Conservation (phyloP, 345 rosid species). For the Sapria himalayana region DNA sequence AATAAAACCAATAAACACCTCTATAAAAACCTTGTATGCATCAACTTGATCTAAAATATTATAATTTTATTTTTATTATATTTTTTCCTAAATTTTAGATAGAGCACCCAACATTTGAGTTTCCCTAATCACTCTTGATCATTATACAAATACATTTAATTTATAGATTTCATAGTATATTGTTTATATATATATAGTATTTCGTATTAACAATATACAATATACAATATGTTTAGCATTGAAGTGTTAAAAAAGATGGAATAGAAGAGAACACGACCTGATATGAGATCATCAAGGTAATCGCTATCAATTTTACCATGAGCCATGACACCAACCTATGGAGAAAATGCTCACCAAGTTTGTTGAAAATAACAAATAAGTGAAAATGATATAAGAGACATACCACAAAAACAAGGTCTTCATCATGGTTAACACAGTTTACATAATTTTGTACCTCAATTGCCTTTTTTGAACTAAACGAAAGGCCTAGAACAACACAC, state of each 20-base stretch:
- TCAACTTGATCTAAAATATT: no score
- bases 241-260: not conserved
- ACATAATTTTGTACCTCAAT: constrained; percentile 43
- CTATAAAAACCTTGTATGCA: no score
- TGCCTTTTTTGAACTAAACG: constrained; percentile 55
- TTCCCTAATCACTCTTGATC: no score
- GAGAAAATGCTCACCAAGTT: constrained; percentile 7
- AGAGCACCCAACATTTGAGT: no score
- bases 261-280: constrained; percentile 16
- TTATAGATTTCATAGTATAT: no score
- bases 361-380: not conserved
- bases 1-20: no score
- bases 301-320: constrained; percentile 52
- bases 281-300: constrained; percentile 38
- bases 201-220: not conserved
- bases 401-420: constrained; percentile 76
- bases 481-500: constrained; percentile 38
- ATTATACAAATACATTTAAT: no score
- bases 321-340: constrained; percentile 91
- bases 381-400: constrained; percentile 6
- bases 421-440: constrained; percentile 25
- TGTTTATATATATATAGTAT: not conserved
- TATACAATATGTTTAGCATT: not conserved
- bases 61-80: no score
- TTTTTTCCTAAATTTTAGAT: no score